These are phyloP conservation scores for Waltergamsia citrina DNA, from an alignment of 2,329 filamentous ascomycete species.

Conservation along the genomic window DNA sequence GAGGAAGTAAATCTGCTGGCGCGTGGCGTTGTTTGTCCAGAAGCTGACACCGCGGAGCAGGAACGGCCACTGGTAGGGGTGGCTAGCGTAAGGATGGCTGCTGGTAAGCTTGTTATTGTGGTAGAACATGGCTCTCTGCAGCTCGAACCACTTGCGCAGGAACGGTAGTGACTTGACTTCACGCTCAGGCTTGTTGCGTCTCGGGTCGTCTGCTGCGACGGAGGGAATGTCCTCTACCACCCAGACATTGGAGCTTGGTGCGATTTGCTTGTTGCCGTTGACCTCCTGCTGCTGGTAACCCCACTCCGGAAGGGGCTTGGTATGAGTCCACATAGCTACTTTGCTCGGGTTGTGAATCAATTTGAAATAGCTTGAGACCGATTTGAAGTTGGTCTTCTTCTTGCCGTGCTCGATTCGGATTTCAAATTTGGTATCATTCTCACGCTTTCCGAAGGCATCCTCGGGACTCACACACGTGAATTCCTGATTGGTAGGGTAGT, in stretches of 20 bases:
- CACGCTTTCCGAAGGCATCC: conserved; percentile 62
- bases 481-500: conserved; percentile 95
- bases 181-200: conserved; percentile 65
- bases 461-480: conserved; percentile 76
- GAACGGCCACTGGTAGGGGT: conserved; percentile 97
- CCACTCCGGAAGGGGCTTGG: conserved; percentile 93
- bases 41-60: conserved; percentile 94
- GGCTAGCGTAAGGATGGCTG: conserved; percentile 90
- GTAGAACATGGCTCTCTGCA: conserved; percentile 97
- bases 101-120: conserved; percentile 98
- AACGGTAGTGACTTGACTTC: conserved; percentile 81
- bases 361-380: conserved; percentile 88
- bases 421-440: conserved; percentile 89
- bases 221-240: conserved; percentile 86
- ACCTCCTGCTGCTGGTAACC: conserved; percentile 96
- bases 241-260: conserved; percentile 89
- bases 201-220: conserved; percentile 59
- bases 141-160: conserved; percentile 88
- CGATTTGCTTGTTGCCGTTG: conserved; percentile 96
- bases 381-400: conserved; percentile 73
- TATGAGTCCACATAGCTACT: conserved; percentile 98
- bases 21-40: conserved; percentile 95
- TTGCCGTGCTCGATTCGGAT: conserved; percentile 85
- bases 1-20: conserved; percentile 96
- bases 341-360: conserved; percentile 89